A percentile compares a stretch with the other conserved stretches of the same genome.
Evolutionary conservation across 257 asterid genomes (phyloP).

Genomic region (Przewalskia tangutica): DNA sequence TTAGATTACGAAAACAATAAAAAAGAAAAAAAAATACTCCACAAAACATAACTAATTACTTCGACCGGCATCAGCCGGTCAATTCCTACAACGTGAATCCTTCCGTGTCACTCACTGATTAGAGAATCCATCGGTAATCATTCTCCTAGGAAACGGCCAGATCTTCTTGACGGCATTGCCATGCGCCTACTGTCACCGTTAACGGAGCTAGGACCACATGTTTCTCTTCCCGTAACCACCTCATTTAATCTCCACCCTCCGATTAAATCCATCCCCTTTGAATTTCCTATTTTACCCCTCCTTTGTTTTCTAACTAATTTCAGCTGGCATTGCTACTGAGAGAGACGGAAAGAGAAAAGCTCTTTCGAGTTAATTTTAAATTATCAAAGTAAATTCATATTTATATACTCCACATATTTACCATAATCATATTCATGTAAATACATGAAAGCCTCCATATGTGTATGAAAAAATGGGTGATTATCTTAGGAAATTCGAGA

Average conservation of each 20-base stretch:
- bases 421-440: not conserved
- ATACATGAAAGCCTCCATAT: not conserved
- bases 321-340: not conserved
- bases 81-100: not conserved
- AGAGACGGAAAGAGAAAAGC: not conserved
- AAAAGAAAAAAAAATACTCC: not conserved
- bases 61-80: constrained; percentile 34
- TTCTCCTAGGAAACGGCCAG: constrained; percentile 37
- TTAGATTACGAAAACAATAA: too few relatives aligned
- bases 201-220: constrained; percentile 96
- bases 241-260: constrained; percentile 54
- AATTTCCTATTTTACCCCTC: constrained; percentile 34
- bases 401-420: not conserved
- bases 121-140: constrained; percentile 14
- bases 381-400: not conserved
- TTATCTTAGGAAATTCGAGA: constrained; percentile 28
- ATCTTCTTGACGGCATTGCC: constrained; percentile 72
- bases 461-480: constrained; percentile 20
- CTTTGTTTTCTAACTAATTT: not conserved
- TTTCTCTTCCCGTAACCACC: constrained; percentile 43
- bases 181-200: constrained; percentile 82
- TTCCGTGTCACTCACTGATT: constrained; percentile 24
- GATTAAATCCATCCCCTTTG: constrained; percentile 27
- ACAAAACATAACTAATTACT: not conserved
- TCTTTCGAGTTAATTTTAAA: too few relatives aligned